Evolutionary conservation across 2,329 filamentous ascomycete species (phyloP), one percentile per base, ranked within the genome.

Genomic region (Seiridium cupressi): DNA sequence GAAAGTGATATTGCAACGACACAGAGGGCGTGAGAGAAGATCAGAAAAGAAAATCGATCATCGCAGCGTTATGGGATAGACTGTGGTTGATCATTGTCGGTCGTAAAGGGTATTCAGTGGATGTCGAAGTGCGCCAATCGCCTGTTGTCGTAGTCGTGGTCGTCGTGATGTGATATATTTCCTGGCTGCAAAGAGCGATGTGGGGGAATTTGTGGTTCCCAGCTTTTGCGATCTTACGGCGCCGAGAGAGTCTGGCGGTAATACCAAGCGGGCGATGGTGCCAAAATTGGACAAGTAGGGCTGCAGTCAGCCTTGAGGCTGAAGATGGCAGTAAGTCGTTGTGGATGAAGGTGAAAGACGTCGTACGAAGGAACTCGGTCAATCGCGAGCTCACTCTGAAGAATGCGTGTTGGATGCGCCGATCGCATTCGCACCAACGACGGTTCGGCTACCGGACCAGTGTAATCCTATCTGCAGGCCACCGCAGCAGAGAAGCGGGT

Each of bases 51-150:
- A 79, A 81, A 77, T 79, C 77, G 76, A 82, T 81, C 77, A 80
- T 77, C 74, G 77, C 80, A 77, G 76, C 77, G 81, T 78, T 77
- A 73, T 75, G 77, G 73, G 77, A 79, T 69, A 73, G 74, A 75
- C 76, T 77, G 75, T 77, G 74, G 79, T 76, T 79, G 79, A 78
- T 84, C 83, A 85, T 85, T 74, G 82, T 84, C 74, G 78, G 78
- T 57, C 55, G 55, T 57, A 34, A 69, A 73, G 69, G 70, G 67
- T 72, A 68, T 71, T 73, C 62, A 60, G 58, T 46, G 57, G 74
- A 77, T 69, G 68, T 73, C 64, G 67, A 66, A 32, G 53, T 57
- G 44, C 35, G 44, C 26, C 47, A 32, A 49, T 60, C 32, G 44
- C 35, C 13, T 11, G 31, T 35, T 49, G 49, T 59, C 57, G 46